These are phyloP conservation scores for Saccharomyces hybrid DNA, from an alignment of 1,139 yeast genomes.

Conservation along the genomic window DNA sequence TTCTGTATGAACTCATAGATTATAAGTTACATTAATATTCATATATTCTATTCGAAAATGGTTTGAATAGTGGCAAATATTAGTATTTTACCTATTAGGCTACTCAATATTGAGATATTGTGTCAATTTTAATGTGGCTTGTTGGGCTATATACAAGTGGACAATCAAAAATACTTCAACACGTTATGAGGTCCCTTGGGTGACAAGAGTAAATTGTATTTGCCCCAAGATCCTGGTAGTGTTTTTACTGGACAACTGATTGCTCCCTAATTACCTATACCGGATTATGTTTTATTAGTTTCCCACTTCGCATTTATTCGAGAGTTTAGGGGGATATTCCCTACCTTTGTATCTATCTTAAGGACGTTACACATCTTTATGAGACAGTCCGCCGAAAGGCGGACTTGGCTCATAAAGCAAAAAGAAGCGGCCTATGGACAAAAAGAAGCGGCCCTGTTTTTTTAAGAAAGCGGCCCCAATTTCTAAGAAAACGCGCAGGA, in stretches of 20 bases:
- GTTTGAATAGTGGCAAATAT: background rate
- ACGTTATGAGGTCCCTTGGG: background rate
- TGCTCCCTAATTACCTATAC: background rate
- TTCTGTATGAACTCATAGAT: background rate
- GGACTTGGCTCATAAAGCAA: too few species aligned
- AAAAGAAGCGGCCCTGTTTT: too few species aligned
- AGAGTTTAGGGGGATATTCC: background rate
- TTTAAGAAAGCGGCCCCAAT: too few species aligned
- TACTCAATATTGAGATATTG: background rate
- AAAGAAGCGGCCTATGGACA: too few species aligned
- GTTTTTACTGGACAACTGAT: background rate
- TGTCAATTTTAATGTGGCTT: background rate
- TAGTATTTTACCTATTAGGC: background rate
- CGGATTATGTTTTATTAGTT: background rate
- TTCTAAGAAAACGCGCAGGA: too few species aligned
- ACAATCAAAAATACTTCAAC: background rate
- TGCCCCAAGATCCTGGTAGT: background rate
- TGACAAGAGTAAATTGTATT: background rate
- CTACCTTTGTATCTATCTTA: background rate
- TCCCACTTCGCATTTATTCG: background rate
- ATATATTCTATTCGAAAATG: background rate
- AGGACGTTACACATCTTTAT: background rate
- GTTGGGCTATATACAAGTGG: background rate
- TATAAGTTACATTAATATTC: background rate
- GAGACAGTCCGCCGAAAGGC: too few species aligned